phyloP scores from a whole-genome alignment of 441 rosid species.

The Lepidium campestre region DNA sequence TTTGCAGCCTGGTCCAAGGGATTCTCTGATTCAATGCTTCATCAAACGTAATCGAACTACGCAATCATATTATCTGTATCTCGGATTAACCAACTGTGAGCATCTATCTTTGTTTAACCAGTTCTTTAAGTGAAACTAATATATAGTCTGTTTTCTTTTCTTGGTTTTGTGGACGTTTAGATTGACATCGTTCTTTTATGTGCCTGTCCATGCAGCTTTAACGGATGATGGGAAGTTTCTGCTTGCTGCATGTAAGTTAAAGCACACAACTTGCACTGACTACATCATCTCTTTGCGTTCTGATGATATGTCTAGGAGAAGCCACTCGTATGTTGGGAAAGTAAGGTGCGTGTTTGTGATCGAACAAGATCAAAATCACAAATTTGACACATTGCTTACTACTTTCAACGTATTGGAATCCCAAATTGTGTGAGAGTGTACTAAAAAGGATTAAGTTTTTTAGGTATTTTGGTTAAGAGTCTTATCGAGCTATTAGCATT shows the following conservation, averaged over 20 bases:
- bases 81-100: conserved; percentile 52
- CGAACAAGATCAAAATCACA: not conserved
- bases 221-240: conserved; percentile 63
- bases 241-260: conserved; percentile 56
- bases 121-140: not conserved
- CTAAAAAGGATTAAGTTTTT: not conserved
- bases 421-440: not conserved
- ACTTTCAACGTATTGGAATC: not conserved
- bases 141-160: not conserved
- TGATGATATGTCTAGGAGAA: conserved; percentile 42
- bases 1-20: conserved; percentile 96
- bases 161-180: not conserved
- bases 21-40: conserved; percentile 63
- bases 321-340: conserved; percentile 52
- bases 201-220: conserved; percentile 28
- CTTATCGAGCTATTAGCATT: not conserved
- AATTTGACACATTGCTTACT: not conserved
- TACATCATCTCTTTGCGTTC: conserved; percentile 47
- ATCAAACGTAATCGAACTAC: conserved; percentile 49
- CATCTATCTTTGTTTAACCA: not conserved
- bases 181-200: not conserved
- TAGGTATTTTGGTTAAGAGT: not conserved
- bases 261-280: conserved; percentile 67
- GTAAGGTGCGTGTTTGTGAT: conserved; percentile 36
- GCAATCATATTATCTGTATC: conserved; percentile 55